Percentiles rank a stretch among this genome's conserved stretches.
phyloP scores from a whole-genome alignment of 2,329 filamentous ascomycete genomes.

The Hortaea sp. region DNA sequence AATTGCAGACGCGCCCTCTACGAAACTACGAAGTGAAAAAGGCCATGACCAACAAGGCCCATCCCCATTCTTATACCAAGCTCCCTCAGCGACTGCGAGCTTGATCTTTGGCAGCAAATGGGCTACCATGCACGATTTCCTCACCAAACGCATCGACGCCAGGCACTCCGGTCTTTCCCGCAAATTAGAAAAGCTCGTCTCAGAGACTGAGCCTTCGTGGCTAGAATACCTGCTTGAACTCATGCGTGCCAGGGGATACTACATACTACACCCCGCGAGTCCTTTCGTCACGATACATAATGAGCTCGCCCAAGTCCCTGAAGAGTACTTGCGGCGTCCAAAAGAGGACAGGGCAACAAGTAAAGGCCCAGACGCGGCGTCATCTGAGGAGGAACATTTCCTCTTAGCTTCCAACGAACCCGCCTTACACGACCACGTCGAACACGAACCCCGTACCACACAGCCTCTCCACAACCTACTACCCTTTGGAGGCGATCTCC shows the following conservation, averaged over 20 bases:
- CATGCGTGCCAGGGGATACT: conserved; percentile 66
- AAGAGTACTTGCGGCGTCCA: conserved; percentile 42
- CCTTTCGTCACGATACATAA: conserved; percentile 63
- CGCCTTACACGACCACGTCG: conserved; percentile 24
- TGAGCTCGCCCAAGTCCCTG: conserved; percentile 62
- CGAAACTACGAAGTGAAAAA: not conserved
- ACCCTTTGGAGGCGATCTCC: conserved; percentile 39
- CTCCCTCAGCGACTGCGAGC: conserved; percentile 70
- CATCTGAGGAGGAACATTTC: conserved; percentile 24
- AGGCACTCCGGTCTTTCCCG: conserved; percentile 18
- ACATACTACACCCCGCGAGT: conserved; percentile 63
- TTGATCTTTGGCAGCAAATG: conserved; percentile 80
- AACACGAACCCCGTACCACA: conserved; percentile 41
- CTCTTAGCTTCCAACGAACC: conserved; percentile 21
- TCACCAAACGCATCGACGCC: conserved; percentile 49
- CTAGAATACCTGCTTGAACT: conserved; percentile 69
- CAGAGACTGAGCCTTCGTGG: conserved; percentile 62
- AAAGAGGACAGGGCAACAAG: not conserved
- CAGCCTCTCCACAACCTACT: conserved; percentile 35
- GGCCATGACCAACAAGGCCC: conserved; percentile 19
- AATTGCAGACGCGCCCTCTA: not conserved
- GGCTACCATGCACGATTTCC: conserved; percentile 73
- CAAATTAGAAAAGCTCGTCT: conserved; percentile 45
- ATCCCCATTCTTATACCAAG: conserved; percentile 72
- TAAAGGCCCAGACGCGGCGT: conserved; percentile 3